Evolutionary conservation across 306 rosid genomes (phyloP), one percentile per base, ranked within the genome.

Genomic region (Malus orientalis): DNA sequence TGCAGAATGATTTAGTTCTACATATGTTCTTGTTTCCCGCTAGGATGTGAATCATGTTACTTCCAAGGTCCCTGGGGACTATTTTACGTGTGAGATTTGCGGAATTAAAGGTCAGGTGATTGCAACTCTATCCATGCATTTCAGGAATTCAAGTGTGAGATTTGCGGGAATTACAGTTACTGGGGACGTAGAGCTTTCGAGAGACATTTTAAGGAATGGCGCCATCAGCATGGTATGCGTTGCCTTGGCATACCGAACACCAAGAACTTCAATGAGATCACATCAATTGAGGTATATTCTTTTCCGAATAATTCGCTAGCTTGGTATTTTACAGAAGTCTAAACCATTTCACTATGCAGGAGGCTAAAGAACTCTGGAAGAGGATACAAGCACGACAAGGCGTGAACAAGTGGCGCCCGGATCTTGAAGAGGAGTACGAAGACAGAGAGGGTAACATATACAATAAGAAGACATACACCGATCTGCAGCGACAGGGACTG

Each of bases 141-240:
- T 72, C 95, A 94, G 97, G 98, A 95, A 84, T 95, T 92, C 73
- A 95, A 95, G 84, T 95, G 97, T 11, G 98, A 95, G 88, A 95
- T 95, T 86, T 95, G 98, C 44, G 98, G 98, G 71, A 95, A 95
- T 91, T 89, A 92, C 88, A 95, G 98, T 85, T 95, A 95, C 82
- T 92, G 98, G 97, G 98, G 97, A 6, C 98, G 98, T 61, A 88
- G 98, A 68, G 98, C 98, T 72, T 95, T 90, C 81, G 98, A 95
- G 78, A 88, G 98, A 42, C 98, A 95, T 82, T 95, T 95, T 83
- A 95, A 92, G 84, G 97, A 95, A 87, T 92, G 98, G 98, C 97
- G 98, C 53, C 98, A 95, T 84, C 98, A 95, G 73, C 98, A 95
- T 74, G 98, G 98, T 58, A 95, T 95, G 98, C 97, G 98, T 51